Percentiles rank a stretch among this genome's conserved stretches.
phyloP scores from a whole-genome alignment of 1,284 basidiomycete species.

The Grifola frondosa region DNA sequence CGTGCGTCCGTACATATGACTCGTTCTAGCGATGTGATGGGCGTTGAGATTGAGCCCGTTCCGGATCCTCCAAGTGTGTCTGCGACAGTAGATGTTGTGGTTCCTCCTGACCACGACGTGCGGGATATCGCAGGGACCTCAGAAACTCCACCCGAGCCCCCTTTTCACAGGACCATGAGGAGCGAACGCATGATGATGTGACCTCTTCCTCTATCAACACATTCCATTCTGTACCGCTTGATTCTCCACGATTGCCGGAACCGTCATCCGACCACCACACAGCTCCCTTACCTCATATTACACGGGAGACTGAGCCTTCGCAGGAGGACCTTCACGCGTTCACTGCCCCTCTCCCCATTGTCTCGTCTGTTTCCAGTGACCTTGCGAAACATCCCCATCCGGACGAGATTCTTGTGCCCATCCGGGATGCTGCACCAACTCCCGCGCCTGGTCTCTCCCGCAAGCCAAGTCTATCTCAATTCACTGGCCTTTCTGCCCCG shows the following conservation, averaged over 20 bases:
- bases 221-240: slow-evolving; percentile 40
- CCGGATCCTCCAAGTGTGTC: neutral
- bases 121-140: slow-evolving; percentile 1
- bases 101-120: slow-evolving; percentile 1
- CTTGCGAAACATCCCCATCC: slow-evolving; percentile 6
- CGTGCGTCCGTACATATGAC: slow-evolving; percentile 12
- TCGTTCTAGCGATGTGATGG: neutral
- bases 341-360: slow-evolving; percentile 32
- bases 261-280: slow-evolving; percentile 13
- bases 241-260: slow-evolving; percentile 27
- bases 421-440: slow-evolving; percentile 24
- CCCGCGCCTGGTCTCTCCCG: slow-evolving; percentile 25
- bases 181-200: slow-evolving; percentile 7
- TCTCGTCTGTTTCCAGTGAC: slow-evolving; percentile 9
- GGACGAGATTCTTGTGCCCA: slow-evolving; percentile 27
- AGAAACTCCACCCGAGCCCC: no score
- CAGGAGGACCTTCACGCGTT: slow-evolving; percentile 14
- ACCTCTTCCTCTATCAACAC: slow-evolving; percentile 26
- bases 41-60: neutral
- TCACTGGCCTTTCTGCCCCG: slow-evolving; percentile 63
- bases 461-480: slow-evolving; percentile 39
- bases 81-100: slow-evolving; percentile 2
- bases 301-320: slow-evolving; percentile 11
- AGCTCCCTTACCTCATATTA: slow-evolving; percentile 17
- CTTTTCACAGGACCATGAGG: slow-evolving; percentile 12